Base-by-base conservation (phyloP, 805 yeast species). In the Isabelozyma pseudorhagii region DNA sequence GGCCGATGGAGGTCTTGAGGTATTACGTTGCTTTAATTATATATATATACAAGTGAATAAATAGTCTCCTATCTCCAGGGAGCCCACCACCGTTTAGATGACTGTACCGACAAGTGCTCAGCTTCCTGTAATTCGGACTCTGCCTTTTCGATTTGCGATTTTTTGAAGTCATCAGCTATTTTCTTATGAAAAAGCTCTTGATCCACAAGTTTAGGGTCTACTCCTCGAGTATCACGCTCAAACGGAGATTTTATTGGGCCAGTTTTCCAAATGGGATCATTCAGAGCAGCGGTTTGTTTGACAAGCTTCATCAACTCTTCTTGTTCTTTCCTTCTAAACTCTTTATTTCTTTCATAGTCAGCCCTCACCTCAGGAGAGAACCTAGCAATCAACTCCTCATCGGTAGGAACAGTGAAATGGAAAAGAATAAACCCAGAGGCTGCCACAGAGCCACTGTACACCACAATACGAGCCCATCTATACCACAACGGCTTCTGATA, bases 291-390 rank as follows among this genome's bases (percentile, higher is more conserved):
- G 0, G 94, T 87, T 53, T 78, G 61, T 50, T 78, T 72, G 0
- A 82, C 92, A 25, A 86, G 82, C 54, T 80, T 80, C 79, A 86
- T 85, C 53, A 88, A 64, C 59, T 81, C 85, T 54, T 78, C 77
- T 60, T 87, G 93, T 63, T 88, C 96, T 50, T 75, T 72, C 57
- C 79, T 79, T 62, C 93, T 79, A 27, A 86, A 64, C 8, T 72
- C 82, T 55, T 73, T 77, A 59, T 86, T 84, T 47, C 75, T 71
- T 56, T 85, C 91, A 64, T 88, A 89, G 52, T 87, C 85, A 17
- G 83, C 83, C 54, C 89, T 76, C 42, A 91, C 72, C 62, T 92
- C 97, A 1, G 98, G 97, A 6, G 96, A 87, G 55, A 91, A 76
- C 46, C 78, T 68, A 0, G 84, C 81, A 40, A 91, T 77, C 44